Evolutionary conservation across 805 yeast species (phyloP), one percentile per base, ranked within the genome.

Genomic region (Schwanniomyces sp.): DNA sequence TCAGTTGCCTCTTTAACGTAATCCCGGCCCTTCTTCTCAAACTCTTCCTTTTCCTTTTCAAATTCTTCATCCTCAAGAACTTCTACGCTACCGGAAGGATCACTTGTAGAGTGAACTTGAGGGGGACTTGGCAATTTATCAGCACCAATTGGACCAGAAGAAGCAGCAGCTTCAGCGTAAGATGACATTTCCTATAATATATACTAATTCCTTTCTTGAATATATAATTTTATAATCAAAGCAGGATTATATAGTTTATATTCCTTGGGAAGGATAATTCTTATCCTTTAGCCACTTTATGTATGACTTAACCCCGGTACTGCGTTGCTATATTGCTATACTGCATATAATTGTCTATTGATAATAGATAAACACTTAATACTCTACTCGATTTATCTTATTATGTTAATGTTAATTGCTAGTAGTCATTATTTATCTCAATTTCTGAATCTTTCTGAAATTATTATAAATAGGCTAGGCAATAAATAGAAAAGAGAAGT

Each of bases 131-230:
- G 72, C 45, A 69, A 48, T 44, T 64, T 61, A 43, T 57, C 61
- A 47, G 64, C 64, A 5, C 66, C 67, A 40, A 58, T 56, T 34
- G 74, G 73, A 12, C 72, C 74, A 9, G 73, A 59, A 29, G 72
- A 58, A 41, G 70, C 70, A 46, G 75, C 76, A 43, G 72, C 76
- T 41, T 72, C 72, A 38, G 76, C 74, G 68, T 70, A 70, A 26
- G 61, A 53, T 58, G 67, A 51, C 56, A 52, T 34, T 63, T 47
- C 43, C 60, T 56, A 38, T 26, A 25, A 2, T 8, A 39, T 18
- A 39, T 39, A 37, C 14, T 37, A 11, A 21, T 37, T 10, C 5
- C 12, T 21, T 37, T 21, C 5, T 10, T 2, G 9, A 3, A 32
- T 32, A 32, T 14, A 3, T 14, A 7, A 32, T 14, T 16, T 18